Conservation (phyloP, 2,329 filamentous ascomycete genomes). For the Talaromyces verruculosus region DNA sequence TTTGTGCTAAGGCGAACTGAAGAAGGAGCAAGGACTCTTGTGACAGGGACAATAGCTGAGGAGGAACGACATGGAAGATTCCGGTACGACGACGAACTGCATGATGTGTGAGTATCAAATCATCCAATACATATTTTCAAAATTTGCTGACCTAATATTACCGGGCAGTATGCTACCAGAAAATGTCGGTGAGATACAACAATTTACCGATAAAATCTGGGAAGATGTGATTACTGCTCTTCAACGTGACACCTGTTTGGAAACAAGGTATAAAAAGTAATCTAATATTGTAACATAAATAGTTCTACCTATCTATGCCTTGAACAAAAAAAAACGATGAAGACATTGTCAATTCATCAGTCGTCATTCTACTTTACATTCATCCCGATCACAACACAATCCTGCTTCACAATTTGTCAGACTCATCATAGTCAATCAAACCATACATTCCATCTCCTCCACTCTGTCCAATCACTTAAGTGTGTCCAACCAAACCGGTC, state of each 20-base stretch:
- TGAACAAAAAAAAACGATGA: not conserved
- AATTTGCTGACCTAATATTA: not conserved
- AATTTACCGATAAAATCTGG: not conserved
- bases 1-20: slow-evolving; percentile 4
- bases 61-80: slow-evolving; percentile 12
- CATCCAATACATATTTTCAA: not conserved
- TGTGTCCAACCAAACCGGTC: slow-evolving; percentile 2
- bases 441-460: not conserved
- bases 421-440: not conserved
- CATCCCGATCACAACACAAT: not conserved
- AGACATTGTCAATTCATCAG: not conserved
- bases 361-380: not conserved
- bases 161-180: not conserved
- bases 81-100: slow-evolving; percentile 14
- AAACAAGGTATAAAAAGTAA: not conserved
- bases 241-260: not conserved
- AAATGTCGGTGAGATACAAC: not conserved
- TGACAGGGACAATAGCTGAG: not conserved
- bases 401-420: not conserved
- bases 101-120: slow-evolving; percentile 13
- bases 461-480: not conserved
- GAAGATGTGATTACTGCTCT: not conserved
- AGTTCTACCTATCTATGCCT: not conserved
- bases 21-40: slow-evolving; percentile 16
- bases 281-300: not conserved